Evolutionary conservation across 2,329 filamentous ascomycete species (phyloP), one percentile per base, ranked within the genome.

Genomic region (Corniculantispora saksenae): DNA sequence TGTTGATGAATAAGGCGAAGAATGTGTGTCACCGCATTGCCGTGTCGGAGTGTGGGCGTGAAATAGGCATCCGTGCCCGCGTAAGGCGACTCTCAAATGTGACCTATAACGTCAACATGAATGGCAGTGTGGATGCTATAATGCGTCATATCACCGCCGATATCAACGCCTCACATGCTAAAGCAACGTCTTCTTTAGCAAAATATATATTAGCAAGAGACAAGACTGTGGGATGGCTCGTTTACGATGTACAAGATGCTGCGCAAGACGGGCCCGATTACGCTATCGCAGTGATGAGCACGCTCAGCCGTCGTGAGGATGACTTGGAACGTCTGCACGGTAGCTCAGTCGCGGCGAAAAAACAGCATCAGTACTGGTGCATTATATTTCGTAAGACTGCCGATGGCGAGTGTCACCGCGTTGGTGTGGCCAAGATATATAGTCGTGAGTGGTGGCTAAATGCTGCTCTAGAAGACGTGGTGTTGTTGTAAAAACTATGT

Each of bases 1-100:
- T 68, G 15, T 38, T 43, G 6, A 65, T 68, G 10, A 53, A 67
- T 25, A 60, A 62, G 27, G 67, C 63, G 21, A 68, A 68, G 60
- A 68, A 64, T 32, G n/a, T 63, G 19, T 68, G 63, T 5, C 47
- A 56, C 12, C 63, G 60, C 3, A 54, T 67, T 15, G 40, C 15
- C 15, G 54, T 62, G 2, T 63, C 59, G 15, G 43, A 53, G 21
- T 21, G 3, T 43, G n/a, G 27, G 19, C 21, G 17, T 15, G 9
- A 47, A 7, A 35, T 45, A 5, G 45, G 35, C 13, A 19, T 47
- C 23, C 38, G 55, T 25, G n/a, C 21, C 15, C 21, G 35, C 9
- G 12, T 27, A 25, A 27, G n/a, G 23, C 19, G 19, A 5, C 10
- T 55, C 17, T 10, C 32, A 5, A 32, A 32, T 10, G 32, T 32